Evolutionary conservation across 352 stramenopile genomes (phyloP).

Genomic region (Phytophthora syringae): DNA sequence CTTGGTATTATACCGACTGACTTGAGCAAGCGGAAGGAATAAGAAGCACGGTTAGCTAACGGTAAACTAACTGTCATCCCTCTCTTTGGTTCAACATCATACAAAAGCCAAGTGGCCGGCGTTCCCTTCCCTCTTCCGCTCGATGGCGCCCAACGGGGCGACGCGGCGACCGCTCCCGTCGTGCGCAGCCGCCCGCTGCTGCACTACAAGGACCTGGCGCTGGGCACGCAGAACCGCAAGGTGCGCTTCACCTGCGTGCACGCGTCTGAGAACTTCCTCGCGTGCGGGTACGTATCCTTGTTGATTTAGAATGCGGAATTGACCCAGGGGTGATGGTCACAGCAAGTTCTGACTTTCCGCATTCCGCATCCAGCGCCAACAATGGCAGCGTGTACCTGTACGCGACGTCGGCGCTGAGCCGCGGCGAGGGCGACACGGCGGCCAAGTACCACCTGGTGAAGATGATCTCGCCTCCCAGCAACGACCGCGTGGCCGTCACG

Average conservation of each 20-base stretch:
- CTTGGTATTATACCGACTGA: neutral
- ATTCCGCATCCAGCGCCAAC: conserved; percentile 48
- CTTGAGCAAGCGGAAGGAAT: neutral
- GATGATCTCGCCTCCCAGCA: conserved; percentile 78
- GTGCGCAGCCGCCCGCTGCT: conserved; percentile 63
- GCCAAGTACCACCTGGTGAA: conserved; percentile 89
- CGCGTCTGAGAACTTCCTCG: conserved; percentile 87
- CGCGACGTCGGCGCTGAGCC: conserved; percentile 59
- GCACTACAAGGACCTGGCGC: conserved; percentile 73
- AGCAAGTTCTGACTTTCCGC: conserved; percentile 29
- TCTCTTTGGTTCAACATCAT: conserved; percentile 14
- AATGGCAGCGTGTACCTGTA: conserved; percentile 88
- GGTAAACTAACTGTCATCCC: neutral
- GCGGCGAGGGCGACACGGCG: conserved; percentile 34
- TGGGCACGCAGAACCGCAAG: conserved; percentile 69
- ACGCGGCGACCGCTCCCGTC: conserved; percentile 9
- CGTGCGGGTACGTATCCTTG: conserved; percentile 68
- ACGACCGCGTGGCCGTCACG: conserved; percentile 74
- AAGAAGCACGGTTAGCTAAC: neutral
- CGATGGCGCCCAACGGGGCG: conserved; percentile 28
- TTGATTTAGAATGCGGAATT: conserved; percentile 12
- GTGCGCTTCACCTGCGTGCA: conserved; percentile 83
- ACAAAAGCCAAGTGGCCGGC: conserved; percentile 12
- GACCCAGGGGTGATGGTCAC: conserved; percentile 26
- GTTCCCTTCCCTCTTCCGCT: neutral